A percentile compares a stretch with the other conserved stretches of the same genome.
These are phyloP conservation scores for Penicillium hesseltinei DNA, from an alignment of 2,329 filamentous ascomycete genomes.

Conservation along the genomic window DNA sequence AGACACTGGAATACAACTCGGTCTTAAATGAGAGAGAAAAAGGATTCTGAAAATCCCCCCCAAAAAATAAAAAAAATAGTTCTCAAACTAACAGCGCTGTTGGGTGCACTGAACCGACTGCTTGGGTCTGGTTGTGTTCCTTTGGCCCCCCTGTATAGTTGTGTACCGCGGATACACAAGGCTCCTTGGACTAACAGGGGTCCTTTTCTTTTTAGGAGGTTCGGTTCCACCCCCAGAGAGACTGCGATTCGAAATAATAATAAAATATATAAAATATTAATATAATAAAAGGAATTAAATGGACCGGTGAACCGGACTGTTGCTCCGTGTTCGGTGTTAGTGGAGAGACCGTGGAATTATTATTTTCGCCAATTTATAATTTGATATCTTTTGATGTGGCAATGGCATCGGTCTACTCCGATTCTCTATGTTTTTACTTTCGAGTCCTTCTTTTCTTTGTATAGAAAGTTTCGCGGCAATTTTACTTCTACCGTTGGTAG, in stretches of 20 bases:
- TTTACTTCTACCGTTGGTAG: neutral
- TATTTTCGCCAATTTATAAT: constrained; percentile 10
- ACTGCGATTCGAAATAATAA: constrained; percentile 1
- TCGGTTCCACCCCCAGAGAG: constrained; percentile 23
- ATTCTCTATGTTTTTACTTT: neutral
- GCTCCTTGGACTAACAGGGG: constrained; percentile 19
- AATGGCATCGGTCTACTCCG: constrained; percentile 13
- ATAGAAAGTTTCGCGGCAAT: constrained; percentile 15
- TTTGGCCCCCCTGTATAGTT: constrained; percentile 27
- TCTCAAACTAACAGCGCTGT: constrained; percentile 20
- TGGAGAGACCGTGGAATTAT: neutral
- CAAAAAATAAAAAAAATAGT: constrained; percentile 4
- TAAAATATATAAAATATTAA: neutral
- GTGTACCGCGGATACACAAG: constrained; percentile 28
- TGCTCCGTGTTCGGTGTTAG: constrained; percentile 9
- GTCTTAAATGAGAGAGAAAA: constrained; percentile 22
- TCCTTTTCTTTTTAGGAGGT: neutral
- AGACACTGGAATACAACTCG: constrained; percentile 21
- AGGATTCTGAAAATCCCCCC: constrained; percentile 3
- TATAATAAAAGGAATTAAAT: neutral
- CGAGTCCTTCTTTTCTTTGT: constrained; percentile 15
- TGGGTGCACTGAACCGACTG: constrained; percentile 23
- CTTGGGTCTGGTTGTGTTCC: constrained; percentile 22
- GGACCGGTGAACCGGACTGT: constrained; percentile 21
- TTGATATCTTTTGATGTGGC: constrained; percentile 20